Evolutionary conservation across 1,139 yeast species (phyloP).

Genomic region (Kodamaea derodonti): DNA sequence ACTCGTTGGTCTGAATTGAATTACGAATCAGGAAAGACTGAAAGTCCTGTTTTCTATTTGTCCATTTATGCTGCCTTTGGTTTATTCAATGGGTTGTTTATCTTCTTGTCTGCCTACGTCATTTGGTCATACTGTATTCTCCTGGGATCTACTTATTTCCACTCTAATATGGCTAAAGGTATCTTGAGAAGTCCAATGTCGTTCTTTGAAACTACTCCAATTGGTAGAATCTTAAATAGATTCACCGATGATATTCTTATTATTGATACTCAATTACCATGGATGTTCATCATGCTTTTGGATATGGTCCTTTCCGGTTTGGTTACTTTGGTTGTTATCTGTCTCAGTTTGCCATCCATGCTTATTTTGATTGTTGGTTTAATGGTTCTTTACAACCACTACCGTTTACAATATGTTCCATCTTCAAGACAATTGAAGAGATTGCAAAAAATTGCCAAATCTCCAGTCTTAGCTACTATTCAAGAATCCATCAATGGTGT

Average conservation of each 20-base stretch:
- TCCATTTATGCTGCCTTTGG: constrained; percentile 26
- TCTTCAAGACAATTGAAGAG: constrained; percentile 37
- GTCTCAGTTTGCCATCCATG: constrained; percentile 34
- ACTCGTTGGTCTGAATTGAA: constrained; percentile 39
- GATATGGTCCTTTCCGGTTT: constrained; percentile 19
- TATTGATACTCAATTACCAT: constrained; percentile 31
- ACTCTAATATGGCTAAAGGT: constrained; percentile 35
- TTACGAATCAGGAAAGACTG: constrained; percentile 21
- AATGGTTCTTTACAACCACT: constrained; percentile 25
- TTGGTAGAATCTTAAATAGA: constrained; percentile 38
- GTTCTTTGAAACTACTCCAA: constrained; percentile 43
- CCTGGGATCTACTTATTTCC: constrained; percentile 32
- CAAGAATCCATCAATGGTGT: constrained; percentile 38
- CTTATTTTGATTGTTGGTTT: constrained; percentile 20
- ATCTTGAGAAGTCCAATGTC: constrained; percentile 42
- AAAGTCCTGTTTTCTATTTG: constrained; percentile 22
- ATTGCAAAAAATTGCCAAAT: constrained; percentile 27
- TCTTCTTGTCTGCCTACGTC: constrained; percentile 26
- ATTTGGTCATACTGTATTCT: constrained; percentile 33
- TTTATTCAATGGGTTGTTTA: constrained; percentile 22
- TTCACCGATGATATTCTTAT: constrained; percentile 36
- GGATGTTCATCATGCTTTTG: constrained; percentile 27
- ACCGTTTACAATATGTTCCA: constrained; percentile 29
- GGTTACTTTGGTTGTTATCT: constrained; percentile 21
- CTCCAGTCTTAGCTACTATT: constrained; percentile 34